Conservation (phyloP, 2,329 filamentous ascomycete species). For the Fusarium irregulare region DNA sequence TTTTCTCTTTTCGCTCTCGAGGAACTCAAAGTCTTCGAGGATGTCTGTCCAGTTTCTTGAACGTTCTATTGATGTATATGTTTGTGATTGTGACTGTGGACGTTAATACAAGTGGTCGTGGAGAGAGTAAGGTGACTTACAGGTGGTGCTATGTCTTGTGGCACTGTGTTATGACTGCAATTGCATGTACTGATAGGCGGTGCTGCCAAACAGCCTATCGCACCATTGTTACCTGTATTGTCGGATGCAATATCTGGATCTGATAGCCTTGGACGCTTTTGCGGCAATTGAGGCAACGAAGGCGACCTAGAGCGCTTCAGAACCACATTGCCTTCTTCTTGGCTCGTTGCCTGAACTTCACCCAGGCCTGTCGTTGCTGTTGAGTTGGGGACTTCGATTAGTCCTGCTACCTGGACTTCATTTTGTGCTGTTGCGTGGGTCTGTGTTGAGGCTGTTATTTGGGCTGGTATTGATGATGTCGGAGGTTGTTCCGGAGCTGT, state of each 20-base stretch:
- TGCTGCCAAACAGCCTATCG: neutral
- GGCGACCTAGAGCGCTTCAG: neutral
- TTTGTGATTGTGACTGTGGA: neutral
- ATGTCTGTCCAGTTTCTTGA: neutral
- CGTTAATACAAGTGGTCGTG: neutral
- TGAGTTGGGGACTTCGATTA: neutral
- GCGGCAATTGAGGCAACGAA: neutral
- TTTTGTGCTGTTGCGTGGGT: fast-evolving
- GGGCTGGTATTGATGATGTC: neutral
- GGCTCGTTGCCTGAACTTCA: neutral
- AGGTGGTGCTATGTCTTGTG: neutral
- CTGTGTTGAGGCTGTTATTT: neutral
- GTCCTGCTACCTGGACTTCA: neutral
- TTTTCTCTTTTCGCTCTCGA: neutral
- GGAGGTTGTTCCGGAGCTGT: neutral
- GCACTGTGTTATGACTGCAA: neutral
- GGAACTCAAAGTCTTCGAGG: neutral
- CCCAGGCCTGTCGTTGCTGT: neutral
- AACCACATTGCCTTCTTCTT: neutral
- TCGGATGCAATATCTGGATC: neutral
- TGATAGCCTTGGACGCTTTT: neutral
- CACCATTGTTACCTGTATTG: neutral
- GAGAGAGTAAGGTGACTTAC: neutral
- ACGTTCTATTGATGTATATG: neutral
- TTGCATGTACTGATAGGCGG: neutral